Percentiles rank a stretch among this genome's conserved stretches.
phyloP scores from a whole-genome alignment of 2,329 filamentous ascomycete species.

The Pyricularia pennisetigena region DNA sequence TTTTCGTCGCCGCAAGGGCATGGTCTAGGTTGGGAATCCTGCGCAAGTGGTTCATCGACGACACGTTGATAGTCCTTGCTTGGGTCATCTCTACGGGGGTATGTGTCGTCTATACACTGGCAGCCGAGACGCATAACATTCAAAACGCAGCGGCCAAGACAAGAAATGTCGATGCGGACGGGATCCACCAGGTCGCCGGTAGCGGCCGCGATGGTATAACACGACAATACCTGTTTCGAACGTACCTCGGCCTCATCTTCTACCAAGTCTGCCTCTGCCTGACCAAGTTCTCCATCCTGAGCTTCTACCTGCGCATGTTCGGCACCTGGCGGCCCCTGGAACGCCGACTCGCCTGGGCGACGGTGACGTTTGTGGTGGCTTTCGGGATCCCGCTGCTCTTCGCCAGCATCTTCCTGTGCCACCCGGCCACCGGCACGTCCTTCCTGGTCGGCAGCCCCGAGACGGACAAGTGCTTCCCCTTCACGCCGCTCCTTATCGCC shows the following conservation, averaged over 20 bases:
- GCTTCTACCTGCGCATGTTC: slow-evolving; percentile 28
- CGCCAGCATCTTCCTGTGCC: slow-evolving; percentile 31
- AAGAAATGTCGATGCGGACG: not conserved
- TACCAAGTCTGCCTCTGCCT: slow-evolving; percentile 27
- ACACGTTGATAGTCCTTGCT: slow-evolving; percentile 20
- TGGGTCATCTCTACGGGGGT: slow-evolving; percentile 22
- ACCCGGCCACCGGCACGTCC: slow-evolving; percentile 25
- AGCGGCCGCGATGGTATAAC: slow-evolving; percentile 3
- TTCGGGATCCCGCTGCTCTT: slow-evolving; percentile 25
- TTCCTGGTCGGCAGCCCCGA: slow-evolving; percentile 8
- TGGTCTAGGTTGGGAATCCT: slow-evolving; percentile 19
- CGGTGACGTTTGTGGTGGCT: slow-evolving; percentile 21
- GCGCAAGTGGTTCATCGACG: slow-evolving; percentile 22
- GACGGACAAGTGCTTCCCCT: slow-evolving; percentile 23
- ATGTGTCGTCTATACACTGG: slow-evolving; percentile 20
- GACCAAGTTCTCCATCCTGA: slow-evolving; percentile 27
- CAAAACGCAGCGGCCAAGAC: slow-evolving; percentile 7
- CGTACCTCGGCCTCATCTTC: slow-evolving; percentile 23
- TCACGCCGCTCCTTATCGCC: slow-evolving; percentile 30
- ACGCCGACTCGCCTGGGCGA: slow-evolving; percentile 21
- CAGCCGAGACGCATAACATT: slow-evolving; percentile 14
- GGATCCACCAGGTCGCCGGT: not conserved
- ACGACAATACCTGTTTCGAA: slow-evolving; percentile 18
- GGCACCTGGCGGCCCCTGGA: slow-evolving; percentile 18
- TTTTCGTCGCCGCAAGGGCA: slow-evolving; percentile 17